Conservation (phyloP, 1,284 basidiomycete species). For the Takashimella koratensis region DNA sequence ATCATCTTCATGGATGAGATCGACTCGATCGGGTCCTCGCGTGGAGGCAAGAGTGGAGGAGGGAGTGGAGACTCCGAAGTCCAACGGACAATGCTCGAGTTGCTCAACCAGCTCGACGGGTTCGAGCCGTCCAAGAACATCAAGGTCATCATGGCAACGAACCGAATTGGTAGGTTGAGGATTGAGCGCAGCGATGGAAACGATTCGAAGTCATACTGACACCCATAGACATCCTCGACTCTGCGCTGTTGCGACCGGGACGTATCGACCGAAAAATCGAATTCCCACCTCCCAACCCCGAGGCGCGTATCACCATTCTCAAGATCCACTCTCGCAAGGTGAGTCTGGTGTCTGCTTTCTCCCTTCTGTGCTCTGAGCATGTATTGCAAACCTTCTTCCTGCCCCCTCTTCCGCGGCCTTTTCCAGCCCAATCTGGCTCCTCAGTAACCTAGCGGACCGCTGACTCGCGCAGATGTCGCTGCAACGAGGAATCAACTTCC, state of each 20-base stretch:
- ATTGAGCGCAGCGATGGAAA: too few relatives aligned
- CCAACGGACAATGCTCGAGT: constrained; percentile 95
- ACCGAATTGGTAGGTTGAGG: constrained; percentile 87
- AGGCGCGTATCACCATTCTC: constrained; percentile 93
- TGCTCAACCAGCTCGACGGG: constrained; percentile 94
- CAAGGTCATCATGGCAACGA: constrained; percentile 99
- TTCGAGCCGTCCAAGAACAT: constrained; percentile 98
- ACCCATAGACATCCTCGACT: constrained; percentile 83
- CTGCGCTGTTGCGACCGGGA: constrained; percentile 88
- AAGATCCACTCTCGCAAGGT: constrained; percentile 96
- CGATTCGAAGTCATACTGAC: too few relatives aligned
- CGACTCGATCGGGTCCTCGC: constrained; percentile 91
- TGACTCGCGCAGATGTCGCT: constrained; percentile 74
- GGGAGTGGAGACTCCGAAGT: constrained; percentile 92
- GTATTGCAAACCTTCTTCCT: background rate
- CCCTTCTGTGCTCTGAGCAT: background rate
- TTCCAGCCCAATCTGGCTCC: background rate
- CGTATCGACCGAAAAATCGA: constrained; percentile 99
- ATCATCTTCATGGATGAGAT: constrained; percentile 99
- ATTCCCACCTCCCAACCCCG: constrained; percentile 96
- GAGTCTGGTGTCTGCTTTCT: constrained; percentile 14
- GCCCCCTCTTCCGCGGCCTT: background rate
- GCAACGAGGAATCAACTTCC: constrained; percentile 94
- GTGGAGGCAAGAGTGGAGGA: constrained; percentile 84
- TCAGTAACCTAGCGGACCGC: background rate